Conservation (phyloP, 441 rosid genomes). For the Populus hybrid region DNA sequence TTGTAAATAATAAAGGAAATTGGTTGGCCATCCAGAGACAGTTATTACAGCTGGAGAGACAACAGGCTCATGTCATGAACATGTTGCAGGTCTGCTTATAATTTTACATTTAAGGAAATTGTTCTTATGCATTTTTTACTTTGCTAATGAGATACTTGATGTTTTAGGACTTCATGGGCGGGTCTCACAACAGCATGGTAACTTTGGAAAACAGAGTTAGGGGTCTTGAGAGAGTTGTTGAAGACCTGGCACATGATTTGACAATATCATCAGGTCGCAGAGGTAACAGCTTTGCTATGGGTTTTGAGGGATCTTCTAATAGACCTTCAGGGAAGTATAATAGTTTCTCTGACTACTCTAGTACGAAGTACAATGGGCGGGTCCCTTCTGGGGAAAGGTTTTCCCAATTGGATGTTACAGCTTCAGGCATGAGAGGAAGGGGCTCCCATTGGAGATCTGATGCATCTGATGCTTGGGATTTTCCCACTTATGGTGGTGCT, state of each 20-base stretch:
- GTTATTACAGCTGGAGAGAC: conserved; percentile 87
- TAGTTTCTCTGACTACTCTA: conserved; percentile 66
- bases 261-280: conserved; percentile 83
- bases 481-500: conserved; percentile 52
- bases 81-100: conserved; percentile 75
- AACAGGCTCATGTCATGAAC: conserved; percentile 88
- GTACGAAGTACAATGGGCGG: conserved; percentile 62
- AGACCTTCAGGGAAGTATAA: conserved; percentile 64
- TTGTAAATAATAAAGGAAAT: conserved; percentile 67
- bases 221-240: conserved; percentile 95
- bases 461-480: conserved; percentile 70
- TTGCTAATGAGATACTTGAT: conserved; percentile 17
- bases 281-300: conserved; percentile 50
- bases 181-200: conserved; percentile 92
- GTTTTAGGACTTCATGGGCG: conserved; percentile 95
- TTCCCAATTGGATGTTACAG: conserved; percentile 62
- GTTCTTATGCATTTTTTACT: background rate
- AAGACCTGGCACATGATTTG: conserved; percentile 91
- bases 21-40: conserved; percentile 99
- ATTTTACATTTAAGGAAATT: conserved; percentile 9
- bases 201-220: conserved; percentile 91
- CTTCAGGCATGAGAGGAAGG: conserved; percentile 62
- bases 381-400: conserved; percentile 69
- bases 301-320: conserved; percentile 60
- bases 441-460: conserved; percentile 76